Evolutionary conservation across 2,329 filamentous ascomycete genomes (phyloP).

Genomic region (Alternaria brassicae): DNA sequence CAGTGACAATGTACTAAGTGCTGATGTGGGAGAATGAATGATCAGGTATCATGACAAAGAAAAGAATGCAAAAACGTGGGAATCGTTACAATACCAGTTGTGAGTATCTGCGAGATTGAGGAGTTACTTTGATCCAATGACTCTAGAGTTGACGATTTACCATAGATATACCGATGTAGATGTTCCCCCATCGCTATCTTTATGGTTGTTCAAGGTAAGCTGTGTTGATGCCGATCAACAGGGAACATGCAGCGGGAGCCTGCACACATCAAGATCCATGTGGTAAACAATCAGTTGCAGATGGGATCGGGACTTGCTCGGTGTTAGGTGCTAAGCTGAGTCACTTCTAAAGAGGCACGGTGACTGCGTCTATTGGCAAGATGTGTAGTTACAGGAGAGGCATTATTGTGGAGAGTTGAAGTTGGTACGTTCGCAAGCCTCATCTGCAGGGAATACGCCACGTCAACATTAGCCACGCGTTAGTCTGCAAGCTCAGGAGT

Average conservation of each 20-base stretch:
- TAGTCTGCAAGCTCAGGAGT: not conserved
- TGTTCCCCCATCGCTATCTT: not conserved
- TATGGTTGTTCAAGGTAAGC: not conserved
- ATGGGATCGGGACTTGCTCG: not conserved
- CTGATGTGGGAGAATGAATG: not conserved
- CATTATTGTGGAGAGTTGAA: not conserved
- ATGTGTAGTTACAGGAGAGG: not conserved
- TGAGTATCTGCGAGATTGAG: not conserved
- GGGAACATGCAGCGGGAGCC: not conserved
- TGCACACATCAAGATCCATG: not conserved
- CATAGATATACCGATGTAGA: not conserved
- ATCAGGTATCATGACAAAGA: not conserved
- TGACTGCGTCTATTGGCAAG: not conserved
- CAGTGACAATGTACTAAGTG: not conserved
- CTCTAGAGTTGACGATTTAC: not conserved
- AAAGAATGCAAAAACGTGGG: not conserved
- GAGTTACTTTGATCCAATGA: not conserved
- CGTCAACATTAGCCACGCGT: not conserved
- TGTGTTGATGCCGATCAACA: not conserved
- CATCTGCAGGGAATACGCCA: not conserved
- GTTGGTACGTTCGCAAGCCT: not conserved
- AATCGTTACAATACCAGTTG: not conserved
- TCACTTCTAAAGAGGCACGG: not conserved
- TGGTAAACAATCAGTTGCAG: not conserved
- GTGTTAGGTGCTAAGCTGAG: not conserved